These are phyloP conservation scores for Lentithecium fluviatile DNA, from an alignment of 495 filamentous ascomycete species.

Conservation along the genomic window DNA sequence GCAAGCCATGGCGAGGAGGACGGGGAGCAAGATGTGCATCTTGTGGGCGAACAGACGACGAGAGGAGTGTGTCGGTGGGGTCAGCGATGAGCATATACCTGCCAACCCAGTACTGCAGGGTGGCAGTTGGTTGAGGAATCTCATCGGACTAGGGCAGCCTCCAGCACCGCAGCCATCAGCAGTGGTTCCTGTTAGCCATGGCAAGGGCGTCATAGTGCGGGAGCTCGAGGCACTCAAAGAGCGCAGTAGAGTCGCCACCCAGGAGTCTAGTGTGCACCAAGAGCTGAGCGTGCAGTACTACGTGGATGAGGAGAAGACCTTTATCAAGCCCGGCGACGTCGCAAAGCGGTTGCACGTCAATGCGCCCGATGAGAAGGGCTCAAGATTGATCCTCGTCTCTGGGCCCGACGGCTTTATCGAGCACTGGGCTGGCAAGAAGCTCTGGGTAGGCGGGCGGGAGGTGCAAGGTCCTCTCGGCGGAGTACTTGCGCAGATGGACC, in stretches of 20 bases:
- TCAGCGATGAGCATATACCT: constrained; percentile 34
- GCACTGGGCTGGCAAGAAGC: constrained; percentile 73
- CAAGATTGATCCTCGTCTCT: constrained; percentile 71
- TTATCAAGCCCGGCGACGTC: constrained; percentile 57
- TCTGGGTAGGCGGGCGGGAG: constrained; percentile 68
- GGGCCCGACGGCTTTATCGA: constrained; percentile 88
- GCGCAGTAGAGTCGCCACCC: constrained; percentile 50
- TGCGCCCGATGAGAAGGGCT: constrained; percentile 18
- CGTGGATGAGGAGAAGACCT: constrained; percentile 71
- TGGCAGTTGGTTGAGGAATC: constrained; percentile 22
- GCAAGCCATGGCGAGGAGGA: constrained; percentile 53
- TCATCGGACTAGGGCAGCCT: constrained; percentile 36
- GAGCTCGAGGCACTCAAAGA: constrained; percentile 61
- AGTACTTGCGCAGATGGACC: constrained; percentile 53
- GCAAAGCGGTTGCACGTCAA: constrained; percentile 22
- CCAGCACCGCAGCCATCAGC: background rate
- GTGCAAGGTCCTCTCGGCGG: constrained; percentile 62
- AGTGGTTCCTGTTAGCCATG: background rate
- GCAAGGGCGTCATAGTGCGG: constrained; percentile 50
- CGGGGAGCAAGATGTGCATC: constrained; percentile 52
- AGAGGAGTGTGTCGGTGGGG: constrained; percentile 58
- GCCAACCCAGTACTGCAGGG: background rate
- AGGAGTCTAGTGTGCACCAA: constrained; percentile 51
- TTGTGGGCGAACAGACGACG: constrained; percentile 65
- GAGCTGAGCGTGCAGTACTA: constrained; percentile 66